Percentiles rank a stretch among this genome's conserved stretches.
Evolutionary conservation across 306 rosid species (phyloP).

Genomic region (Oemleria cerasiformis): DNA sequence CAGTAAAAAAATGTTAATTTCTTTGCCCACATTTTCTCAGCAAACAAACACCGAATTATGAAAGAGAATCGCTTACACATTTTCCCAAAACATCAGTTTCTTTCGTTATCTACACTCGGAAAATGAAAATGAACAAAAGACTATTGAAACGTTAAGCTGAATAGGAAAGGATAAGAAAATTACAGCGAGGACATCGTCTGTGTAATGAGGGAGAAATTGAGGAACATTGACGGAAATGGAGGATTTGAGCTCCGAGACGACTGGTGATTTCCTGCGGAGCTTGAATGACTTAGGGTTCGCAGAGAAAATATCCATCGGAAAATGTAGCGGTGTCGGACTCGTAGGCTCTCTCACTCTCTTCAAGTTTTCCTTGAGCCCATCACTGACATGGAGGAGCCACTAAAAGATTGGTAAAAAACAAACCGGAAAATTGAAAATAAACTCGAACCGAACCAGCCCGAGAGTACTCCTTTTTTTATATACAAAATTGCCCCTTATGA

Average conservation of each 20-base stretch:
- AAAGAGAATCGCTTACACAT: background rate
- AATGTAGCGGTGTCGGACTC: background rate
- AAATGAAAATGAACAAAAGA: background rate
- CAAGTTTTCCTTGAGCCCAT: background rate
- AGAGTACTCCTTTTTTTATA: too few species aligned
- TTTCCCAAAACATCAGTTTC: background rate
- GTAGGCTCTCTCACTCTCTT: background rate
- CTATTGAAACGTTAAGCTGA: background rate
- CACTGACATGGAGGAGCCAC: background rate
- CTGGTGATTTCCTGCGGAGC: slow-evolving; percentile 17
- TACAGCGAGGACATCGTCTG: slow-evolving; percentile 26
- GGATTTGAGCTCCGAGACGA: slow-evolving; percentile 16
- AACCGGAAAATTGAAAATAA: too few species aligned
- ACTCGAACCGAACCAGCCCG: too few species aligned
- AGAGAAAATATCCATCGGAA: slow-evolving; percentile 22
- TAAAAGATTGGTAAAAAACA: background rate
- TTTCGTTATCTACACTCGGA: background rate
- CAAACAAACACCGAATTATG: background rate
- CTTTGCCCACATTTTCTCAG: background rate
- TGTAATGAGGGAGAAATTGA: slow-evolving; percentile 18
- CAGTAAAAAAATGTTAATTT: background rate
- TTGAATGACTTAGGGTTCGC: slow-evolving; percentile 20
- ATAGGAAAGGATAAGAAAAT: background rate
- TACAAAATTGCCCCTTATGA: too few species aligned
- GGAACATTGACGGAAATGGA: slow-evolving; percentile 24